These are phyloP conservation scores for Tephrocybe sp. DNA, from an alignment of 768 basidiomycete species.

Conservation along the genomic window DNA sequence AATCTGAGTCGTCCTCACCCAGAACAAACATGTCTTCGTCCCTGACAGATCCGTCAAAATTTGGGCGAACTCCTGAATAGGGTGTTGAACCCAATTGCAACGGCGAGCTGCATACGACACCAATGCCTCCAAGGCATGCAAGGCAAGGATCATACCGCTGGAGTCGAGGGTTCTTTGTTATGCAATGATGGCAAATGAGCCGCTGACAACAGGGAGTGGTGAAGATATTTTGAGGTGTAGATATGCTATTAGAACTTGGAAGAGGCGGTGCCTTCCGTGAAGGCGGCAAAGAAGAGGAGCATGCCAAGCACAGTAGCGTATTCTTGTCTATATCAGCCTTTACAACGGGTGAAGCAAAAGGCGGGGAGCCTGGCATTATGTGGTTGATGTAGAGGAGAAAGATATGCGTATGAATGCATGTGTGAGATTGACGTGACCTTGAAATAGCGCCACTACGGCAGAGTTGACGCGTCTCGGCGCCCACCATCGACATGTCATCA, in stretches of 20 bases:
- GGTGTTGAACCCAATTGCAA: constrained; percentile 5
- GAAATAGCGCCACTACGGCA: not conserved
- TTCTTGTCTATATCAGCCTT: constrained; percentile 17
- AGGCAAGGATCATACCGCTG: constrained; percentile 73
- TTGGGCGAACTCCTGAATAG: constrained; percentile 18
- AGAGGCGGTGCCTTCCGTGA: constrained; percentile 18
- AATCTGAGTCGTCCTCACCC: constrained; percentile 53
- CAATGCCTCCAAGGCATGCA: constrained; percentile 61
- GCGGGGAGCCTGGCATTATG: not conserved
- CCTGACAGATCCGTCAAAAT: constrained; percentile 53
- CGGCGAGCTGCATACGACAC: constrained; percentile 26
- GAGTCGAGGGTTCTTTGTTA: constrained; percentile 60
- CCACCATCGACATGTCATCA: constrained; percentile 17
- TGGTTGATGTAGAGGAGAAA: not conserved
- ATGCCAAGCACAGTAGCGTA: constrained; percentile 56
- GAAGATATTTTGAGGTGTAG: constrained; percentile 27
- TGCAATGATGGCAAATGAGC: constrained; percentile 64
- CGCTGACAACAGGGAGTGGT: constrained; percentile 63
- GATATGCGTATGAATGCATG: not conserved
- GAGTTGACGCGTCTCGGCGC: not conserved
- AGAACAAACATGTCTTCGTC: constrained; percentile 68
- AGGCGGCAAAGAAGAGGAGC: constrained; percentile 58
- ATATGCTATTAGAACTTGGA: constrained; percentile 3
- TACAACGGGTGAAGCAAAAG: not conserved
- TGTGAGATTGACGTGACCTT: not conserved